These are phyloP conservation scores for Paramecium sexaurelia DNA, from an alignment of 73 alveolate species.

Conservation along the genomic window DNA sequence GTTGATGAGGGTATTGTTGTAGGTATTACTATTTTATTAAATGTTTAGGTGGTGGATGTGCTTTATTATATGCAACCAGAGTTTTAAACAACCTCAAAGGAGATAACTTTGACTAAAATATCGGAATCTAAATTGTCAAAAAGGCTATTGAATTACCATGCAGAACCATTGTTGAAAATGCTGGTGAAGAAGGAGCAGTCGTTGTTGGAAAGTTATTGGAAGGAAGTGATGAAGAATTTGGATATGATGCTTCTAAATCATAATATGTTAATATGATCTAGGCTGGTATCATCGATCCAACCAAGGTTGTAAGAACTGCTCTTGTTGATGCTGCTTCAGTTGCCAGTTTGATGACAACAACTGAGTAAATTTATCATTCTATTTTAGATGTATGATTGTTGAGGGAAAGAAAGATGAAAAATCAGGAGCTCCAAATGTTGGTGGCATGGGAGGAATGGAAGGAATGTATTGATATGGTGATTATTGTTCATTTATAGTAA, in stretches of 20 bases:
- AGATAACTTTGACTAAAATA: slow-evolving; percentile 89
- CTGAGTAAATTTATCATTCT: slow-evolving; percentile 86
- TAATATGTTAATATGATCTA: slow-evolving; percentile 79
- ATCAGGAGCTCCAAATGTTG: slow-evolving; percentile 80
- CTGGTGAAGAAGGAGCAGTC: slow-evolving; percentile 93
- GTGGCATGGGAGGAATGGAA: slow-evolving; percentile 94
- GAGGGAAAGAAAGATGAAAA: slow-evolving; percentile 74
- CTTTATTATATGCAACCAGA: slow-evolving; percentile 91
- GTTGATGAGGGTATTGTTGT: slow-evolving; percentile 97
- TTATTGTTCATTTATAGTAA: background rate
- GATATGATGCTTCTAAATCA: slow-evolving; percentile 92
- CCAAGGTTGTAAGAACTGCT: slow-evolving; percentile 98
- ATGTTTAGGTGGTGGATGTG: slow-evolving; percentile 74
- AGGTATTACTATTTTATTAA: slow-evolving; percentile 38
- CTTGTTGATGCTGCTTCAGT: slow-evolving; percentile 95
- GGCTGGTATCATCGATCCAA: slow-evolving; percentile 97
- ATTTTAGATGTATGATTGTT: slow-evolving; percentile 72
- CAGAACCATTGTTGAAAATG: slow-evolving; percentile 88
- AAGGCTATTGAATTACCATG: slow-evolving; percentile 91
- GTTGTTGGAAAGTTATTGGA: slow-evolving; percentile 86
- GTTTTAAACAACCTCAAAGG: slow-evolving; percentile 83
- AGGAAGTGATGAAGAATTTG: slow-evolving; percentile 72
- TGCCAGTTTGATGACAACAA: slow-evolving; percentile 95
- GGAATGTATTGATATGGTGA: slow-evolving; percentile 75
- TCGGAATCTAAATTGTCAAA: slow-evolving; percentile 86